Evolutionary conservation across 1,139 yeast genomes (phyloP).

Genomic region (Geotrichum carabidarum): DNA sequence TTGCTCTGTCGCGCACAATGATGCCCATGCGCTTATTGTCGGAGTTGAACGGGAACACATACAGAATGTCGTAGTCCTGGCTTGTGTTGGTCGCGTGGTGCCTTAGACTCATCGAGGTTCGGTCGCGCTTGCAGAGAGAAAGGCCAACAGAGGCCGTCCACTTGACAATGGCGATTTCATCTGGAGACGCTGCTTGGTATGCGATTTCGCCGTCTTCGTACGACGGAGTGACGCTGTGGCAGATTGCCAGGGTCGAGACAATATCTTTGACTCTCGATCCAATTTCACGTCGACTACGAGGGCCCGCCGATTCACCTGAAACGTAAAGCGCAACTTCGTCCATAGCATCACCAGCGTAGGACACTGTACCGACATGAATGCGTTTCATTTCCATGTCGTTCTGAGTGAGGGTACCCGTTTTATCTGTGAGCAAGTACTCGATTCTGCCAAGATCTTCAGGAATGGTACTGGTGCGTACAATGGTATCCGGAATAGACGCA

Average conservation of each 20-base stretch:
- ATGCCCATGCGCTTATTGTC: slow-evolving; percentile 97
- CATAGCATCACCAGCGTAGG: slow-evolving; percentile 87
- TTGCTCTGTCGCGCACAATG: slow-evolving; percentile 57
- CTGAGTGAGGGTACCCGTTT: slow-evolving; percentile 95
- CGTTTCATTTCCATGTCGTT: slow-evolving; percentile 97
- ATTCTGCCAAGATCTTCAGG: slow-evolving; percentile 97
- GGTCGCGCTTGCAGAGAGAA: slow-evolving; percentile 72
- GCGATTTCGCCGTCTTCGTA: slow-evolving; percentile 58
- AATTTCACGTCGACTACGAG: slow-evolving; percentile 56
- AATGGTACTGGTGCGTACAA: slow-evolving; percentile 93
- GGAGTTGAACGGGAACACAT: slow-evolving; percentile 89
- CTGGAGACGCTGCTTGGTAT: slow-evolving; percentile 98
- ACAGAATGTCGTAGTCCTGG: slow-evolving; percentile 61
- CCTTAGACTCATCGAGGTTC: slow-evolving; percentile 62
- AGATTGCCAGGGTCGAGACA: slow-evolving; percentile 74
- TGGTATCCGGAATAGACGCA: slow-evolving; percentile 68
- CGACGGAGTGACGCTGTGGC: slow-evolving; percentile 94
- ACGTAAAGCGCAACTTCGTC: slow-evolving; percentile 79
- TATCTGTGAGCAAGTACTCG: slow-evolving; percentile 86
- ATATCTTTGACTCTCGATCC: slow-evolving; percentile 73
- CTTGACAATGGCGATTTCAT: slow-evolving; percentile 93
- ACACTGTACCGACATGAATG: slow-evolving; percentile 84
- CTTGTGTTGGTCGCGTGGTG: slow-evolving; percentile 57
- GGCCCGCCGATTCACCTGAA: slow-evolving; percentile 32
- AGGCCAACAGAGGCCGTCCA: slow-evolving; percentile 86